These are phyloP conservation scores for Aspergillus puulaauensis DNA, from an alignment of 2,329 filamentous ascomycete species.

Conservation along the genomic window DNA sequence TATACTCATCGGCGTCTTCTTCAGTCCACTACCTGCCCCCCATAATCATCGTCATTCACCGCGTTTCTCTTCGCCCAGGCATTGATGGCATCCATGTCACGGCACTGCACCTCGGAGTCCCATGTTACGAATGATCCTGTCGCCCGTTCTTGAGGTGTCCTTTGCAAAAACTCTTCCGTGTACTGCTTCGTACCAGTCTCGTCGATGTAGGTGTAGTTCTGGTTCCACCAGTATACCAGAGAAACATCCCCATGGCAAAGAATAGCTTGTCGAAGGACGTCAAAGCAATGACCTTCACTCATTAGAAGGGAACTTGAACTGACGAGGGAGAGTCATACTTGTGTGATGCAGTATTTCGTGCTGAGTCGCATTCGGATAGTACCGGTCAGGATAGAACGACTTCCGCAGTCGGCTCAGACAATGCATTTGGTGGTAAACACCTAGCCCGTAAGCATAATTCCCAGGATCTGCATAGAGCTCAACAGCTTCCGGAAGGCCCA, in stretches of 20 bases:
- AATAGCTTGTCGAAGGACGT: neutral
- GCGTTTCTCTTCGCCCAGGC: neutral
- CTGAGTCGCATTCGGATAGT: neutral
- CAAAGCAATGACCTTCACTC: neutral
- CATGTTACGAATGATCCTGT: neutral
- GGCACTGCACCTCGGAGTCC: neutral
- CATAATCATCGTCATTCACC: neutral
- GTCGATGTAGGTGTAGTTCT: neutral
- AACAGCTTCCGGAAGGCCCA: neutral
- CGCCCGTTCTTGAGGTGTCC: neutral
- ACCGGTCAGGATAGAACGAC: neutral
- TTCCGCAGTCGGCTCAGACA: constrained; percentile 4
- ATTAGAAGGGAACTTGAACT: too few relatives aligned
- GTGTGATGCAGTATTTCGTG: neutral
- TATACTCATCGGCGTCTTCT: too few relatives aligned
- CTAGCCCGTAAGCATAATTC: neutral
- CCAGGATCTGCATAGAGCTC: neutral
- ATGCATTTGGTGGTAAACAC: neutral
- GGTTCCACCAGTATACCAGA: neutral
- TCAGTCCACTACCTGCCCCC: neutral
- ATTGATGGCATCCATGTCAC: neutral
- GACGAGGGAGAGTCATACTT: neutral
- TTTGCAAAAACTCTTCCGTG: neutral
- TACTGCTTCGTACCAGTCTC: neutral
- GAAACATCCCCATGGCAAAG: neutral